Evolutionary conservation across 352 stramenopile species (phyloP), one percentile per base, ranked within the genome.

Genomic region (Phytopythium chamaehyphon): DNA sequence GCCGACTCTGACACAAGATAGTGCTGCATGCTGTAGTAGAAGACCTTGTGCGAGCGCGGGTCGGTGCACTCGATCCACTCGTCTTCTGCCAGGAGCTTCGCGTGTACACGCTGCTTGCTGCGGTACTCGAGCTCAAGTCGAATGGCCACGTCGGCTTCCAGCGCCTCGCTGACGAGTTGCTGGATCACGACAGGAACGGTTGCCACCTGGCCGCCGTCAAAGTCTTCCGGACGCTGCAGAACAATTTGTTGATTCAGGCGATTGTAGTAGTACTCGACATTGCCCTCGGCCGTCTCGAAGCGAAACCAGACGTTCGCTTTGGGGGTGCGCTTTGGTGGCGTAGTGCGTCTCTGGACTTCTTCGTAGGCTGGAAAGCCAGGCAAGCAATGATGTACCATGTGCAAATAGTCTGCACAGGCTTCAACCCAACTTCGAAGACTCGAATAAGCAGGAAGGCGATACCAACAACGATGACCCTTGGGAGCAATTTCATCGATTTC

Each of bases 31-130:
- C 73, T 88, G 62, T 90, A 90, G 61, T 88, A 90, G 61, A 73
- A 88, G 9, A 48, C 62, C n/a, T 61, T 59, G 46, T 69, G 55
- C 19, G 71, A 73, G 43, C 52, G 57, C 7, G 44, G 42, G 43
- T 90, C 71, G 4, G 74, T 28, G 59, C 75, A 90, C 42, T 90
- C 68, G 40, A 90, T 59, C 78, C 78, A 90, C 47, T 83, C 57
- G 26, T 90, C 77, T 46, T 88, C 73, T 1, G 73, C 73, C 3
- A 87, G 61, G 14, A 83, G 60, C 43, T 72, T 39, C 0, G 70
- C 53, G 11, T 73, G 69, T 16, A 72, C 54, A 18, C 61, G 67
- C 14, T 74, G 62, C 39, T 75, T 71, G 26, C 62, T 63, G 37
- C 75, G 69, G 3, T 62, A 63, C 46, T 90, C 78, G 6, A 90